phyloP scores from a whole-genome alignment of 768 basidiomycete genomes.

The Roridomyces roridus region DNA sequence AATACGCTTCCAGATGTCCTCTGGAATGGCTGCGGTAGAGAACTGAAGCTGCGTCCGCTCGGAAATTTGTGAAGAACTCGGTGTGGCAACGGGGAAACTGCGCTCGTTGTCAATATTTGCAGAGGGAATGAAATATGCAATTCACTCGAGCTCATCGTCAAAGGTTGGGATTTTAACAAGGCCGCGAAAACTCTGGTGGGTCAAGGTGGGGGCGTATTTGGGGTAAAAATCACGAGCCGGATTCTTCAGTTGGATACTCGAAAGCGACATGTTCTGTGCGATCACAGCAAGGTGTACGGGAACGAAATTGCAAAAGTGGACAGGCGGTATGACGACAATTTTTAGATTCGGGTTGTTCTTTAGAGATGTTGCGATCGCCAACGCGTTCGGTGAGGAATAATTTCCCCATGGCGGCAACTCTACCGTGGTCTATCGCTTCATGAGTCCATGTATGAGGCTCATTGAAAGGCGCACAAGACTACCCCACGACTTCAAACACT shows the following conservation, averaged over 20 bases:
- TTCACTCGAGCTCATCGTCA: too few species aligned
- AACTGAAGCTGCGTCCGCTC: too few species aligned
- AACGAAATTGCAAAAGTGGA: background rate
- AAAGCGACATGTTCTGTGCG: constrained; percentile 8
- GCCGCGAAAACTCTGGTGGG: constrained; percentile 3
- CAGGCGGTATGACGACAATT: background rate
- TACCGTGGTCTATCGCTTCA: too few species aligned
- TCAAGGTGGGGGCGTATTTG: too few species aligned
- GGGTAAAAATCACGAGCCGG: background rate
- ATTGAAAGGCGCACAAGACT: background rate
- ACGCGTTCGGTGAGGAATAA: too few species aligned
- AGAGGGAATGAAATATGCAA: too few species aligned
- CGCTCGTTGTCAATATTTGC: too few species aligned
- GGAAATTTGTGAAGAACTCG: too few species aligned
- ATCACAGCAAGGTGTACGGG: background rate
- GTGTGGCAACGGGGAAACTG: too few species aligned
- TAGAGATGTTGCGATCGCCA: too few species aligned
- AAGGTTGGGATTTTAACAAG: constrained; percentile 9
- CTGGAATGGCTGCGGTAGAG: constrained; percentile 8
- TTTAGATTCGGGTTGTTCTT: background rate
- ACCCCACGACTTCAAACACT: background rate
- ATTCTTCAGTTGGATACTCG: constrained; percentile 8
- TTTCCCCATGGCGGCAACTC: background rate
- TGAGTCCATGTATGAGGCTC: background rate
- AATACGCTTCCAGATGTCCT: constrained; percentile 16